Conservation (phyloP, 225 moss, liverwort and hornwort genomes). For the Asterella californica region DNA sequence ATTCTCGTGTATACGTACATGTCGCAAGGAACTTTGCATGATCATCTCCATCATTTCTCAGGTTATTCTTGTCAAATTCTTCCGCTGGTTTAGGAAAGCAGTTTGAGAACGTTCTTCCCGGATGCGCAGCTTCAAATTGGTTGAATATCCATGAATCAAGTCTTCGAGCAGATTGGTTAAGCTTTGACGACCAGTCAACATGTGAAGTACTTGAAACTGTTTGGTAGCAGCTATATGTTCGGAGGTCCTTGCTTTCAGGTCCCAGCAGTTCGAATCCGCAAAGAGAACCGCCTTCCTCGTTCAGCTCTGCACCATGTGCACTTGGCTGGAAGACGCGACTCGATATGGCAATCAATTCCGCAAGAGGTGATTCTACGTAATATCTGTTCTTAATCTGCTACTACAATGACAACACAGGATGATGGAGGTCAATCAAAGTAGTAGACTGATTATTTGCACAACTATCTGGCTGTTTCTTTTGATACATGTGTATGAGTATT, state of each 20-base stretch:
- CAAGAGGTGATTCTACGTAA: neutral
- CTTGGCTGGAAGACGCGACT: constrained; percentile 1
- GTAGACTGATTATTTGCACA: too few relatives aligned
- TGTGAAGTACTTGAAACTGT: neutral
- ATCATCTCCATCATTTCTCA: constrained; percentile 19
- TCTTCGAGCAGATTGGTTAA: neutral
- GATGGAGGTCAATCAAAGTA: too few relatives aligned
- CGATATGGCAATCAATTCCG: neutral
- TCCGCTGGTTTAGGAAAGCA: too few relatives aligned
- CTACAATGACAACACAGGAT: too few relatives aligned
- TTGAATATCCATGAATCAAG: neutral
- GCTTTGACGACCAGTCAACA: neutral
- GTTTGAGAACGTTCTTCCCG: too few relatives aligned
- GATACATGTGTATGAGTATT: constrained; percentile 18
- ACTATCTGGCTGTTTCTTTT: neutral
- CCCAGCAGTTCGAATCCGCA: neutral
- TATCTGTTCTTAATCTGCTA: neutral
- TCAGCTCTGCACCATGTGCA: too few relatives aligned
- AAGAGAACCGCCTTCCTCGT: too few relatives aligned
- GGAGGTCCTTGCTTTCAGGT: neutral
- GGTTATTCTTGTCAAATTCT: neutral
- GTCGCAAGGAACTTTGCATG: constrained; percentile 24
- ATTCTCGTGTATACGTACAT: constrained; percentile 34
- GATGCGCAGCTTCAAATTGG: neutral
- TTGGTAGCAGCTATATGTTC: neutral